phyloP scores from a whole-genome alignment of 495 filamentous ascomycete genomes.

The Physcia stellaris region DNA sequence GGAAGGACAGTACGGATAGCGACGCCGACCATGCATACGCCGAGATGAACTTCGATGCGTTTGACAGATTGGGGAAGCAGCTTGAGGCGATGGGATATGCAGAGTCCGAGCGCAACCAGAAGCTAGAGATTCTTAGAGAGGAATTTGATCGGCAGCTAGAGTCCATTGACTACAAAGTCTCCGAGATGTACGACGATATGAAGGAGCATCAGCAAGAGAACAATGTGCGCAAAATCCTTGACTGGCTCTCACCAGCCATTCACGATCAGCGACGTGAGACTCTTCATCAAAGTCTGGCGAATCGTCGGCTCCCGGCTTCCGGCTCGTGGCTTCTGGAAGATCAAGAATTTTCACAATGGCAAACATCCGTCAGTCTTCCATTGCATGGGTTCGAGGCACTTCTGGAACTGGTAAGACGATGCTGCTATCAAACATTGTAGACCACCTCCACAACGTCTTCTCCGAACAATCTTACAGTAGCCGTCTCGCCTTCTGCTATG shows the following conservation, averaged over 20 bases:
- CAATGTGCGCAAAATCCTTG: slow-evolving; percentile 1
- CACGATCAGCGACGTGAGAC: slow-evolving; percentile 1
- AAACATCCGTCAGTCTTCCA: slow-evolving; percentile 1
- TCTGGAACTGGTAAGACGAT: slow-evolving; percentile 4
- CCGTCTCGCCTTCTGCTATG: slow-evolving; percentile 2
- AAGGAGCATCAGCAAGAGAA: not conserved
- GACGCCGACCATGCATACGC: slow-evolving; percentile 5
- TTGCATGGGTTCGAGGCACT: slow-evolving; percentile 2
- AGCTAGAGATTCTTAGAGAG: not conserved
- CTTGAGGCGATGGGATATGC: slow-evolving; percentile 1
- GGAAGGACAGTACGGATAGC: not conserved
- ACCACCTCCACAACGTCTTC: not conserved
- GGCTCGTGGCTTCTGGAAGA: slow-evolving; percentile 3
- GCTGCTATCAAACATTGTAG: slow-evolving; percentile 1
- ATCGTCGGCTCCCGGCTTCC: not conserved
- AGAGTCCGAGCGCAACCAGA: not conserved
- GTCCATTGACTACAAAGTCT: slow-evolving; percentile 5
- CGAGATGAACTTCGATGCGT: slow-evolving; percentile 1
- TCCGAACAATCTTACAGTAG: not conserved
- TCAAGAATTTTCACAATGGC: not conserved
- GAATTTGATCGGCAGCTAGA: slow-evolving; percentile 3
- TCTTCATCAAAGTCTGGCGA: not conserved
- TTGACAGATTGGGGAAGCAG: slow-evolving; percentile 1
- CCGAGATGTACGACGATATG: slow-evolving; percentile 5
- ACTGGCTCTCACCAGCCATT: slow-evolving; percentile 4